A percentile compares a stretch with the other conserved stretches of the same genome.
Evolutionary conservation across 2,329 filamentous ascomycete genomes (phyloP).

Genomic region (Aureobasidium uvarum): DNA sequence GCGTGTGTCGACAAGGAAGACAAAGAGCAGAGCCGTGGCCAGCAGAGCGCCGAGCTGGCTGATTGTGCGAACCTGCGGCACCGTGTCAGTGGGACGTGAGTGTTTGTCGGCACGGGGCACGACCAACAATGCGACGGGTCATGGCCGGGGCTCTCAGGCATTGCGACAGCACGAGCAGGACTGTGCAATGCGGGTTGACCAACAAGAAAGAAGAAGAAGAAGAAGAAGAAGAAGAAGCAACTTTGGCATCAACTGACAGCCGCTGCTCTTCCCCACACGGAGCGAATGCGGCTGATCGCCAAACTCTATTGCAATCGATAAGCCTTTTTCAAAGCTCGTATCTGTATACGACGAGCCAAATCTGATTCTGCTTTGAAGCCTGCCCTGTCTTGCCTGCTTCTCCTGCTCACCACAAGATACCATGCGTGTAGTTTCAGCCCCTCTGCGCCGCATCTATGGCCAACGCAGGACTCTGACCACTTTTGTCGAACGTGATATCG

Average conservation of each 20-base stretch:
- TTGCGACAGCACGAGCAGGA: conserved; percentile 8
- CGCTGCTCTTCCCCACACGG: conserved; percentile 10
- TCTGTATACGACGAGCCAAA: background rate
- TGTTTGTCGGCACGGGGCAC: background rate
- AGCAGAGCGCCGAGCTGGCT: conserved; percentile 70
- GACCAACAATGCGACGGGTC: conserved; percentile 30
- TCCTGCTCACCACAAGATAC: background rate
- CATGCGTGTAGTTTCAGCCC: conserved; percentile 4
- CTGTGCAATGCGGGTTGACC: background rate
- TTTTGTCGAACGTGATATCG: conserved; percentile 41
- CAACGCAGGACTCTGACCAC: conserved; percentile 11
- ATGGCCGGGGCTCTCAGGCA: conserved; percentile 24
- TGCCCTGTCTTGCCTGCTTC: background rate
- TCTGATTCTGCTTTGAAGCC: conserved; percentile 15
- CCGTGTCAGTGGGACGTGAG: background rate
- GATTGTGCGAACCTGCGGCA: conserved; percentile 56
- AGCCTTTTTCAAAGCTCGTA: background rate
- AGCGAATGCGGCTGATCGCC: background rate
- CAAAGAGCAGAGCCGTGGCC: conserved; percentile 61
- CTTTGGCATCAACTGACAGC: conserved; percentile 14
- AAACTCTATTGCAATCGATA: conserved; percentile 11
- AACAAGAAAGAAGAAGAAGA: background rate
- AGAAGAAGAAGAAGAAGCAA: background rate
- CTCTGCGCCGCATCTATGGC: conserved; percentile 8
- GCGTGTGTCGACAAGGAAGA: conserved; percentile 82